Evolutionary conservation across 208 protist species (phyloP).

Genomic region (Entamoeba dispar): DNA sequence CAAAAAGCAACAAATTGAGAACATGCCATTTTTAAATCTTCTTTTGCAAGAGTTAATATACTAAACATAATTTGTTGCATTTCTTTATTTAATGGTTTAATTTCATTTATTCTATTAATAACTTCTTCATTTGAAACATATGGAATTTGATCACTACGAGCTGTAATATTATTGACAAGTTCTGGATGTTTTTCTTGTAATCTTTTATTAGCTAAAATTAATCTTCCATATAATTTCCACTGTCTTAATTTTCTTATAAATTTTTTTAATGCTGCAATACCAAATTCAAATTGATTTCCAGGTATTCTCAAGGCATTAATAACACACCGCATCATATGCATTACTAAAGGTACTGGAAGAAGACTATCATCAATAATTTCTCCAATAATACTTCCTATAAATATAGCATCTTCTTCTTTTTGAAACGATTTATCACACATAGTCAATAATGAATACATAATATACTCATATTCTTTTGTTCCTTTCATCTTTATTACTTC

Average conservation of each 20-base stretch:
- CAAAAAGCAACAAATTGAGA: not conserved
- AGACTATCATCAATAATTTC: not conserved
- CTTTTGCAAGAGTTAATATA: not conserved
- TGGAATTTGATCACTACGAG: not conserved
- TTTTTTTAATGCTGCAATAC: not conserved
- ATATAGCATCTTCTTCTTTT: not conserved
- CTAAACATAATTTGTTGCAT: not conserved
- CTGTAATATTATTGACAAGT: not conserved
- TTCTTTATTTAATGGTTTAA: not conserved
- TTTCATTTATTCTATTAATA: not conserved
- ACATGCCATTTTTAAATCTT: not conserved
- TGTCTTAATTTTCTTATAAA: not conserved
- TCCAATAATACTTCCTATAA: not conserved
- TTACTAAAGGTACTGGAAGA: not conserved
- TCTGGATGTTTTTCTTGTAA: not conserved
- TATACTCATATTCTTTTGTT: not conserved
- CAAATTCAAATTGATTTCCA: not conserved
- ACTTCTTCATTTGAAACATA: not conserved
- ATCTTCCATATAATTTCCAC: not conserved
- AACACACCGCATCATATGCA: not conserved
- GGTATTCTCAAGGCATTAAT: not conserved
- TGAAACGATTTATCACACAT: not conserved
- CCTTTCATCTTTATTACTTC: not conserved
- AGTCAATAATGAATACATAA: not conserved
- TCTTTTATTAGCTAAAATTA: not conserved